These are phyloP conservation scores for Aspergillus texensis DNA, from an alignment of 2,329 filamentous ascomycete genomes.

Conservation along the genomic window DNA sequence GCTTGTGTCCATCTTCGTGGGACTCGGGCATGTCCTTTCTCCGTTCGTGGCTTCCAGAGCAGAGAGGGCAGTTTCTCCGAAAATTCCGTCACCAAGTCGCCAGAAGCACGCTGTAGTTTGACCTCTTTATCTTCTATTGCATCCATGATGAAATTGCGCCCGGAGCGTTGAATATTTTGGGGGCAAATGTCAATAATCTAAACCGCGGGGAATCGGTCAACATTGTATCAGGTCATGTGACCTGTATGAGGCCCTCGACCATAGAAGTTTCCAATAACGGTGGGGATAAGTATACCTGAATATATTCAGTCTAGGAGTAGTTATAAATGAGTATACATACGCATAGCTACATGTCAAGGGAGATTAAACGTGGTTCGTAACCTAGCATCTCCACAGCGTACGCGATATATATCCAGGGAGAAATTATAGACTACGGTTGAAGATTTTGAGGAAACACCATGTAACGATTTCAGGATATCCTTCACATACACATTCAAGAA, in stretches of 20 bases:
- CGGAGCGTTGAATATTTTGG: slow-evolving; percentile 1
- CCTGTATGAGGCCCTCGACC: neutral
- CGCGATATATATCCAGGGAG: neutral
- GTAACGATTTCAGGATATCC: neutral
- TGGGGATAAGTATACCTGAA: neutral
- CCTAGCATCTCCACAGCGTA: neutral
- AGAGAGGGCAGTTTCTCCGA: slow-evolving; percentile 45
- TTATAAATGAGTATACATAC: neutral
- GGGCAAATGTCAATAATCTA: slow-evolving; percentile 9
- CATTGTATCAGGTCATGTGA: slow-evolving; percentile 14
- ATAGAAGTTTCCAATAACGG: neutral
- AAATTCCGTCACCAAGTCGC: slow-evolving; percentile 47
- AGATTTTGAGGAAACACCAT: neutral
- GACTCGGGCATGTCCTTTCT: slow-evolving; percentile 28
- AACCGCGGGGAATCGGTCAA: slow-evolving; percentile 22
- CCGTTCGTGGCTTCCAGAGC: slow-evolving; percentile 40
- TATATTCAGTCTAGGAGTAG: neutral
- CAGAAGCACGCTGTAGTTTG: slow-evolving; percentile 51
- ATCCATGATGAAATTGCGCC: slow-evolving; percentile 40
- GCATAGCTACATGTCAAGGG: neutral
- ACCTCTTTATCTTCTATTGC: slow-evolving; percentile 48
- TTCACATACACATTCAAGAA: neutral
- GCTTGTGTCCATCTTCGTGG: slow-evolving; percentile 43
- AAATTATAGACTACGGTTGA: neutral
- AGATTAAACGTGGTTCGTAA: neutral